A percentile compares a stretch with the other conserved stretches of the same genome.
Evolutionary conservation across 495 filamentous ascomycete genomes (phyloP).

Genomic region (Xylaria scruposa): DNA sequence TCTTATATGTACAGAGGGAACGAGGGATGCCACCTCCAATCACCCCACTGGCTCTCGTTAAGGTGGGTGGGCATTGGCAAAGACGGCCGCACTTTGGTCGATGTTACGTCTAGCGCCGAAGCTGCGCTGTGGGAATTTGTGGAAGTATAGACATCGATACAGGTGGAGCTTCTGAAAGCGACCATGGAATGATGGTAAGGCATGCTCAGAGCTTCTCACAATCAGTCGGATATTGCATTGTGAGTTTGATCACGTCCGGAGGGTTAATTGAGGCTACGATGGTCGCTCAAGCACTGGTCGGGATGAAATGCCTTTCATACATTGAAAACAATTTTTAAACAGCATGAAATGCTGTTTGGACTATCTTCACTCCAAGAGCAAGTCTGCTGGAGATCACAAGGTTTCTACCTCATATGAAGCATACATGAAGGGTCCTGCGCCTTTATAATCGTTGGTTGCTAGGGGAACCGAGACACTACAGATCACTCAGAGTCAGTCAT

Average conservation of each 20-base stretch:
- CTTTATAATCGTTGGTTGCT: conserved; percentile 54
- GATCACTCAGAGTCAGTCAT: too few relatives aligned
- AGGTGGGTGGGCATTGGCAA: not conserved
- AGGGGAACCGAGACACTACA: conserved; percentile 44
- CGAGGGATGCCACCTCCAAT: not conserved
- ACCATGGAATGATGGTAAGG: not conserved
- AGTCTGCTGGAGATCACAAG: conserved; percentile 5
- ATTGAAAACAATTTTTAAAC: not conserved
- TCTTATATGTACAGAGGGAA: not conserved
- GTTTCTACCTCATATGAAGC: conserved; percentile 56
- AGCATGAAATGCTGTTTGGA: not conserved
- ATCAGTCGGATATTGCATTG: not conserved
- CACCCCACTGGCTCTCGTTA: not conserved
- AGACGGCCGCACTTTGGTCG: not conserved
- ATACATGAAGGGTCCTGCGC: conserved; percentile 55
- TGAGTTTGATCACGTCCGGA: not conserved
- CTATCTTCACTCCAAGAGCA: not conserved
- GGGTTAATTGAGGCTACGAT: not conserved
- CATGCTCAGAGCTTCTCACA: not conserved
- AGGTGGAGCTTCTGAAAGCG: not conserved
- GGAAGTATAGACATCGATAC: not conserved
- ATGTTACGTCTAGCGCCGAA: not conserved
- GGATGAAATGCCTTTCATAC: not conserved
- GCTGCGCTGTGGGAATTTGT: not conserved
- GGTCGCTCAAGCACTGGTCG: not conserved